phyloP scores from a whole-genome alignment of 805 yeast species.

The Dipodascus albidus region DNA sequence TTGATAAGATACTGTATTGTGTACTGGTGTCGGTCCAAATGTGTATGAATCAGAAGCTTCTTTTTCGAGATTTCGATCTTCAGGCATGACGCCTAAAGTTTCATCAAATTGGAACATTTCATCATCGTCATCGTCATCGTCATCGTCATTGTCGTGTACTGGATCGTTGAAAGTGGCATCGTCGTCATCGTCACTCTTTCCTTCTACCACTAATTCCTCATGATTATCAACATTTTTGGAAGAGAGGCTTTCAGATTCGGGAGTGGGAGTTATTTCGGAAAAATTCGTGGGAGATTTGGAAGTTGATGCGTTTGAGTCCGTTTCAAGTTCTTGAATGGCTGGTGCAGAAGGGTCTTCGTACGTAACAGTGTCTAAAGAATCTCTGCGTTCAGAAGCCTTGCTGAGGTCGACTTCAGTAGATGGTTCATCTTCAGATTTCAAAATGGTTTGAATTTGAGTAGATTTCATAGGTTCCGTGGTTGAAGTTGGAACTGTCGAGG shows the following conservation, averaged over 20 bases:
- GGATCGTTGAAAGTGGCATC: neutral
- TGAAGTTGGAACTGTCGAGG: neutral
- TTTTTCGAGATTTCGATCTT: neutral
- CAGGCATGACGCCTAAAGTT: constrained; percentile 6
- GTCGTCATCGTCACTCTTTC: neutral
- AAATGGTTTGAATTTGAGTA: constrained; percentile 1
- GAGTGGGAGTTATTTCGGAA: too few relatives aligned
- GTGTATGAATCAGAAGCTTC: constrained; percentile 2
- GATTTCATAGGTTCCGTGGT: neutral
- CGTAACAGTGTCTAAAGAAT: neutral
- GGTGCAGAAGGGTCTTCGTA: neutral
- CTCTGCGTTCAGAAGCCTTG: neutral
- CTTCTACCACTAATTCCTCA: too few relatives aligned
- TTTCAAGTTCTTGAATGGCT: neutral
- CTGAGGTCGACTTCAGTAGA: neutral
- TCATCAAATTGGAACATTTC: constrained; percentile 17
- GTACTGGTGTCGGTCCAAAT: neutral
- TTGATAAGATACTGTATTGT: constrained; percentile 1
- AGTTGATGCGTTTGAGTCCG: neutral
- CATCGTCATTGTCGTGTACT: neutral
- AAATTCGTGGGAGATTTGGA: too few relatives aligned
- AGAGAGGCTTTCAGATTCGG: too few relatives aligned
- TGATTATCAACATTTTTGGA: too few relatives aligned
- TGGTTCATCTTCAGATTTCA: too few relatives aligned
- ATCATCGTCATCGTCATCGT: constrained; percentile 8